Evolutionary conservation across 2,329 filamentous ascomycete species (phyloP), one percentile per base, ranked within the genome.

Genomic region (Arthrobotrys sinensis): DNA sequence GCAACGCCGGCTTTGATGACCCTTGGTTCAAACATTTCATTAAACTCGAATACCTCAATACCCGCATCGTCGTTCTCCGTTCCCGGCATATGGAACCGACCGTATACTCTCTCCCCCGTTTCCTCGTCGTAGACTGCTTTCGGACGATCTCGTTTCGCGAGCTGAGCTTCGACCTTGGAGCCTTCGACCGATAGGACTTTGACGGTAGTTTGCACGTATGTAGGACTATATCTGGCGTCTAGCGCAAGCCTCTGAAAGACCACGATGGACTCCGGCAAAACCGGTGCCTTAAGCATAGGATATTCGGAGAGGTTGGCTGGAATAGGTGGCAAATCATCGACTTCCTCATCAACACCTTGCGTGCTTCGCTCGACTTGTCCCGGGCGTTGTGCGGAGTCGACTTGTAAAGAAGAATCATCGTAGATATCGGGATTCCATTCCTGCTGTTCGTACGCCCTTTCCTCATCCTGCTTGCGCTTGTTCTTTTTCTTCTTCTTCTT

Each of bases 61-160:
- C 68, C 68, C 19, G 76, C 73, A 57, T 81, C 80, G 10, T 79
- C 72, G 16, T 76, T 71, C 40, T 80, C 78, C 52, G 76, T 79
- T 14, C 80, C 81, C 8, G 80, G 81, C 80, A 82, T 81, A 57
- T 82, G 81, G 48, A 82, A 82, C 63, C 68, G 76, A 8, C 80
- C 78, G n/a, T 80, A 76, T 1, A 82, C 46, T 36, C 73, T 80
- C 64, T 82, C 81, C 12, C 81, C 81, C n/a, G 81, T 82, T 57
- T 81, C 79, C 19, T 78, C 62, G 65, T 82, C 78, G 19, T 80
- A 80, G 40, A 70, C 53, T 16, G 64, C 46, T 53, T 81, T 66
- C 11, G 79, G 70, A 10, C 76, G 65, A 62, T 82, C 81, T 43
- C 81, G 60, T 43, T 76, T 76, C 14, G 81, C 80, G 38, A 81